Base-by-base conservation (phyloP, 225 moss, liverwort and hornwort genomes). In the Pseudoscleropodium purum region DNA sequence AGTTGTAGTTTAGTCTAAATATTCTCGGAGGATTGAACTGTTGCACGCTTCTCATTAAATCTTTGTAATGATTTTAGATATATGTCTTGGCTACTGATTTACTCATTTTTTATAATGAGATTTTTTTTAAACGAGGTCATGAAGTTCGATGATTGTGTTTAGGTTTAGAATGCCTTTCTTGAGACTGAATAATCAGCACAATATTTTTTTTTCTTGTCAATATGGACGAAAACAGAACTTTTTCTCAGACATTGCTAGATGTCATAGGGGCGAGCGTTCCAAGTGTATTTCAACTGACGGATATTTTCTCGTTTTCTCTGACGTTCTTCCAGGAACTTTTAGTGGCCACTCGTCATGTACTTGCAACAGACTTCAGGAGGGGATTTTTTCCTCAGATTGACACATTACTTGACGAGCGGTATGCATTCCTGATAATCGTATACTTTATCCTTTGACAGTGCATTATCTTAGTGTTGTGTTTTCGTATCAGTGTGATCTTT, bases 381-480 rank as follows among this genome's bases (percentile, higher is more conserved):
- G 99, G 99, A 18, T 99, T 99, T 92, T 99, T 99, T 57, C 93
- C 96, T 78, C 99, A 99, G 91, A 99, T 99, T 89, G 99, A 99
- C 91, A 99, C 97, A 37, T 90, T 99, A 86, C 94, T 99, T 19
- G 99, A 99, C 91, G 99, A 99, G 94, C 97, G 99, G 99, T 99
- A 89, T 62, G 82, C 34, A 52, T 75, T 56, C 26, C 51, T 80
- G 61, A 62, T 80, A 67, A 62, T n/a, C 17, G 26, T 79, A 39
- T 60, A 76, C 52, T 85, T 31, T 23, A 54, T 67, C 33, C 66
- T 10, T 79, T 84, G 75, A n/a, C 62, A 47, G 34, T 51, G 39
- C 36, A 80, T 86, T 56, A 84, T 47, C 5, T 49, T 51, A 23
- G 36, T 77, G 76, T 76, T 84, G 51, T 14, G 59, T 63, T 87